These are phyloP conservation scores for Persicaria maculosa DNA, from an alignment of 148 eudicot species.

Conservation along the genomic window DNA sequence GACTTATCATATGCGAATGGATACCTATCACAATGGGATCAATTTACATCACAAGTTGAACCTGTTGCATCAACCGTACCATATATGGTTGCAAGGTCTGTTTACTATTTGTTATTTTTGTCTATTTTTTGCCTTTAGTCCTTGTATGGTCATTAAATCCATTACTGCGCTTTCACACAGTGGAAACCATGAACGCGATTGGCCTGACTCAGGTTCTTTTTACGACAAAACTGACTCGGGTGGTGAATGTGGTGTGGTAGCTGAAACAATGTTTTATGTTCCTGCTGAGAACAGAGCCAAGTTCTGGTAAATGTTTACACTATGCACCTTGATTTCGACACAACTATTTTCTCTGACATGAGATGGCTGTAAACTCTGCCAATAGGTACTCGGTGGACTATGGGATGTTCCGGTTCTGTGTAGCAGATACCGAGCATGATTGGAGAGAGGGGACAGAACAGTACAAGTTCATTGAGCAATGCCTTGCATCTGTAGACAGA, in stretches of 20 bases:
- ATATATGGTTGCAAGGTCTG: conserved; percentile 85
- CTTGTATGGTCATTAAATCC: background rate
- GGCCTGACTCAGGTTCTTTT: conserved; percentile 72
- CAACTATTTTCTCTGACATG: background rate
- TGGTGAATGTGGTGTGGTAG: conserved; percentile 88
- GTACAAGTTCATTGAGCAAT: conserved; percentile 65
- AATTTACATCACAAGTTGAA: conserved; percentile 78
- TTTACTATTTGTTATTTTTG: background rate
- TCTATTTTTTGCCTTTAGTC: background rate
- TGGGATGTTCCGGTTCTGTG: conserved; percentile 90
- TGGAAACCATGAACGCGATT: conserved; percentile 93
- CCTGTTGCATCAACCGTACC: conserved; percentile 78
- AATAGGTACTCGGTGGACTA: conserved; percentile 69
- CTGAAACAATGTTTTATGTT: conserved; percentile 76
- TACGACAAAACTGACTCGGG: conserved; percentile 62
- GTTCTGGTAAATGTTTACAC: conserved; percentile 43
- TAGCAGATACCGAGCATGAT: conserved; percentile 88
- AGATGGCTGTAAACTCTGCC: background rate
- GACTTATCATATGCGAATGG: conserved; percentile 75
- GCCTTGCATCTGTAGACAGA: conserved; percentile 67
- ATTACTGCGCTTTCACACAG: conserved; percentile 19
- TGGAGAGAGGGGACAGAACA: conserved; percentile 92
- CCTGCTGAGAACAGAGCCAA: conserved; percentile 88
- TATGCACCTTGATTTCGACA: background rate
- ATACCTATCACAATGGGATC: conserved; percentile 92